Base-by-base conservation (phyloP, 139 green algal species). In the Diplosphaera chodatii region DNA sequence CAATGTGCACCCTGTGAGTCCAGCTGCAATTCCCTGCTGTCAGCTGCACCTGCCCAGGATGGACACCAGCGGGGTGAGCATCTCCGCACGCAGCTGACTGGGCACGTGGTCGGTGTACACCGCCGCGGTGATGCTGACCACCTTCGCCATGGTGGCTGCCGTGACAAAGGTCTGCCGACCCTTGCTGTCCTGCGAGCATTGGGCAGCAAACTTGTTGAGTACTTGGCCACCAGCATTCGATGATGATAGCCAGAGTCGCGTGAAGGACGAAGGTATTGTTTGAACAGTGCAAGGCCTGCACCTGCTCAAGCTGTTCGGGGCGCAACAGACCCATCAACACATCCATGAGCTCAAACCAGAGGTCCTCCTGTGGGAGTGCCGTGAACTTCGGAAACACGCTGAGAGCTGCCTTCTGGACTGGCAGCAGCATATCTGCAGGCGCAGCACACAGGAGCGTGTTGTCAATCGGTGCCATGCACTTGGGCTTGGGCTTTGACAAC, bases 351-450 rank as follows among this genome's bases (percentile, higher is more conserved):
- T 81, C 69, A 0, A 87, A 73, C 67, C 90, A 80, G 30, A 92
- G 78, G 55, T 85, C 76, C 37, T 83, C 84, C 59, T 80, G 75
- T 34, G 92, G 81, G 15, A 78, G 66, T 30, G 84, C 85, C 8
- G 75, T 74, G 27, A 95, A 55, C 30, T 73, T 74, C 1, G 82
- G 78, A 5, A 91, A 81, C n/a, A 92, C 65, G 0, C 67, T 68
- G 41, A 96, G 71, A n/a, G 81, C 86, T 0, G 82, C 79, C 68
- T 88, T 89, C 73, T 96, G 90, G 3, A 96, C 83, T 2, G 86
- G 86, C 1, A 87, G 87, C 32, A 95, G 68, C 40, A 63, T 86
- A 18, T 78, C 84, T 82, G 82, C 69, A 83, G 30, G 22, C 21
- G 2, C 21, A 70, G 18, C 22, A 48, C 10, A 10, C 48, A 59